Evolutionary conservation across 192 early-diverging fungal genomes (phyloP).

Genomic region (Gryganskiella cystojenkinii): DNA sequence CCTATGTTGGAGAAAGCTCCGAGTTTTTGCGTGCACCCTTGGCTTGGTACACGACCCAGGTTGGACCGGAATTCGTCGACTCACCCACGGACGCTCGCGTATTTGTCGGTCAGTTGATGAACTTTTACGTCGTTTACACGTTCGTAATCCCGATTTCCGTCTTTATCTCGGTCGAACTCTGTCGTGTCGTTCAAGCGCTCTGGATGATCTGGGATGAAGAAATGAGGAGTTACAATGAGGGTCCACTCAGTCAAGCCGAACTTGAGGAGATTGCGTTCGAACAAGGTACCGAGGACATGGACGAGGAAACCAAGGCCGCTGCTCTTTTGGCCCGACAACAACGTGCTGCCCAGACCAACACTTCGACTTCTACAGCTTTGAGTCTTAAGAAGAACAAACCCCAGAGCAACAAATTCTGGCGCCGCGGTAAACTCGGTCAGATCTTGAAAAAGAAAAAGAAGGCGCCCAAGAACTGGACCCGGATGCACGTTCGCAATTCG

Average conservation of each 20-base stretch:
- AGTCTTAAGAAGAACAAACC: not conserved
- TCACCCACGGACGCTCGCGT: conserved; percentile 10
- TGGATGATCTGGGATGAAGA: conserved; percentile 72
- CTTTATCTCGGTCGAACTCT: conserved; percentile 78
- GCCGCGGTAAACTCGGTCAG: conserved; percentile 5
- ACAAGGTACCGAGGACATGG: conserved; percentile 11
- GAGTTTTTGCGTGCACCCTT: conserved; percentile 17
- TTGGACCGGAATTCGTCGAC: conserved; percentile 12
- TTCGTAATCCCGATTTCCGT: conserved; percentile 82
- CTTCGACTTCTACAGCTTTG: not conserved
- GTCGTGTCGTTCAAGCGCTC: conserved; percentile 70
- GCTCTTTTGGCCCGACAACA: too few relatives aligned
- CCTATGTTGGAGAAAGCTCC: conserved; percentile 33
- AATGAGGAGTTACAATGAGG: conserved; percentile 60
- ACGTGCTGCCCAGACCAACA: not conserved
- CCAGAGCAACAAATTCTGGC: conserved; percentile 35
- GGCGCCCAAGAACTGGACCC: conserved; percentile 45
- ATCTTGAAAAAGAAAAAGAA: conserved; percentile 36
- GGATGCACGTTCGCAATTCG: conserved; percentile 54
- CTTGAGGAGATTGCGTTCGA: conserved; percentile 40
- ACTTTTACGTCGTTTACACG: conserved; percentile 67
- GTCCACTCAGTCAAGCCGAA: conserved; percentile 48
- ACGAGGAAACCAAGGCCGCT: conserved; percentile 11
- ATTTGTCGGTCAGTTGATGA: conserved; percentile 56
- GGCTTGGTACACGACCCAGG: conserved; percentile 38